Base-by-base conservation (phyloP, 2,329 filamentous ascomycete genomes). In the Aspergillus ibericus region DNA sequence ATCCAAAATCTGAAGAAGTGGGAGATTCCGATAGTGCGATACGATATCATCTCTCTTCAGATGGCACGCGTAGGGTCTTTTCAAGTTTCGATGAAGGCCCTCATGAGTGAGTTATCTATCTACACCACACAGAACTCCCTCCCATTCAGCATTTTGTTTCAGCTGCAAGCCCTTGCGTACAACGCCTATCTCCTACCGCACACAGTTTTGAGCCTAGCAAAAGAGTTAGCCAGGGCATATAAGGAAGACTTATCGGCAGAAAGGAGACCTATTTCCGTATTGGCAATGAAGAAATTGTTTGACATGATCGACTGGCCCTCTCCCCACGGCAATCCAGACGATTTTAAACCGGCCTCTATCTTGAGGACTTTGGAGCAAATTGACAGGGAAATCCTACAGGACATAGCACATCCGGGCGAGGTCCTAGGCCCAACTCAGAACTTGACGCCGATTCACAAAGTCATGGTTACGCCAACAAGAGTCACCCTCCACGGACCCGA, bases 141-240 rank as follows among this genome's bases (percentile, higher is more conserved):
- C 57, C 75, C 83, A 4, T 90, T 86, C 61, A 69, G 75, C 0
- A 65, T 87, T 0, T 75, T 84, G 3, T 89, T 85, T 64, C 87
- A 89, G 62, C 75, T 90, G 2, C 82, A 88, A 51, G 81, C 81
- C 9, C 74, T 92, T 7, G 84, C 86, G 0, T 78, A 82, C 63
- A 88, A 89, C 64, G 84, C 82, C 12, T 85, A 83, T 56, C 77
- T 92, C 1, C 77, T 83, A 18, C 88, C 89, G 0, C 63, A 67
- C 0, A 82, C 75, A 0, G 83, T 85, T 0, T 42, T 76, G 0
- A 62, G 67, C 0, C 66, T 91, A 3, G 67, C 85, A 0, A 66
- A 72, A 0, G 60, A 75, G 1, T 73, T 89, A 1, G 68, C 72
- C 3, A 40, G 62, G 0, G 62, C 78, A 0, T 72, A 67, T 48